Conservation (phyloP, 73 alveolate genomes). For the Paramecium bursaria region DNA sequence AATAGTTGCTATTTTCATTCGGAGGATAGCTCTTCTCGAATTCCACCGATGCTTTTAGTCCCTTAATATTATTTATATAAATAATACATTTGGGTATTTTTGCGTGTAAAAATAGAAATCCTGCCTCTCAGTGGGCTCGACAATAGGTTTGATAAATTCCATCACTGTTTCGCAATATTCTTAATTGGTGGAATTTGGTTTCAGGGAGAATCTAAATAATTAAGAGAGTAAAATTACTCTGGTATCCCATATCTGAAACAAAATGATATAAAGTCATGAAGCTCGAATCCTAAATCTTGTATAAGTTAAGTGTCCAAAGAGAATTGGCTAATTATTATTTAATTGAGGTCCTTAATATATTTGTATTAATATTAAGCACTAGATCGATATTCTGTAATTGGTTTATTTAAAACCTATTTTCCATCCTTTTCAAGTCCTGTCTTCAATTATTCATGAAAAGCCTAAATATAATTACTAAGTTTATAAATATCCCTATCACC, state of each 20-base stretch:
- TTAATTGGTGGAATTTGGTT: slow-evolving; percentile 14
- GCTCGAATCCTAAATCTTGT: slow-evolving; percentile 25
- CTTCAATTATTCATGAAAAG: slow-evolving; percentile 5
- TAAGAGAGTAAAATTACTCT: not conserved
- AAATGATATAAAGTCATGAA: not conserved
- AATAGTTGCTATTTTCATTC: no score
- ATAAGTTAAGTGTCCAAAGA: not conserved
- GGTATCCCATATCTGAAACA: slow-evolving; percentile 47
- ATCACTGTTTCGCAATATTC: slow-evolving; percentile 28
- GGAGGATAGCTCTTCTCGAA: no score
- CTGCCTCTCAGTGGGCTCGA: not conserved
- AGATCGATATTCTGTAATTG: not conserved
- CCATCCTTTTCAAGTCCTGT: not conserved
- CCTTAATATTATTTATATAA: not conserved
- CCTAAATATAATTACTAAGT: slow-evolving; percentile 26
- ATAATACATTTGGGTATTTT: not conserved
- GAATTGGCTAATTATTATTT: not conserved
- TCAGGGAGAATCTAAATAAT: not conserved
- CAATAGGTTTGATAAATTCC: slow-evolving; percentile 38
- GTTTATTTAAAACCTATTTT: not conserved
- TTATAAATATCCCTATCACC: slow-evolving; percentile 30
- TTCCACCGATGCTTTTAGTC: slow-evolving; percentile 10
- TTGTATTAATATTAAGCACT: slow-evolving; percentile 10
- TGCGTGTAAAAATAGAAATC: slow-evolving; percentile 27
- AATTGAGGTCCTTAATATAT: not conserved